Conservation (phyloP, 2,329 filamentous ascomycete genomes). For the Phialophora verrucosa region DNA sequence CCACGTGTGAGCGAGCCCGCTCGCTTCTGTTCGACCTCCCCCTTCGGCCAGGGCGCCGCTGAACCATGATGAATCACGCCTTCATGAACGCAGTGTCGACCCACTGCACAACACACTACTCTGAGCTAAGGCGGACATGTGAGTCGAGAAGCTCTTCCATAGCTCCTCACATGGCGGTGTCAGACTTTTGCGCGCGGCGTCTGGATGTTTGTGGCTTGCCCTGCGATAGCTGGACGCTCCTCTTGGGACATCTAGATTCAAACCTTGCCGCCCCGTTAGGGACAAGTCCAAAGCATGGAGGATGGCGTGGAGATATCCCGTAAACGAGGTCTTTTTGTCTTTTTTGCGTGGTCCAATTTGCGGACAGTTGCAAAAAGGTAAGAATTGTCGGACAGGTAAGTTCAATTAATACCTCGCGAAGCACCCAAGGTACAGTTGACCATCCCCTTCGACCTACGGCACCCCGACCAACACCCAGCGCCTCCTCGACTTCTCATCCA, state of each 20-base stretch:
- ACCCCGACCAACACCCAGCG: background rate
- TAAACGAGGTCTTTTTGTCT: slow-evolving; percentile 2
- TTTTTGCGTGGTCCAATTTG: background rate
- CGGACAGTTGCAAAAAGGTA: background rate
- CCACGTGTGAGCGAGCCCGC: slow-evolving; percentile 7
- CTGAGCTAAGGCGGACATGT: background rate
- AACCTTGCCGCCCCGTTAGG: slow-evolving; percentile 14
- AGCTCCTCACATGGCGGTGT: slow-evolving; percentile 2
- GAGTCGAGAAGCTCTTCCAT: background rate
- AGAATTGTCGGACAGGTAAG: slow-evolving; percentile 10
- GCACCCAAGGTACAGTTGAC: background rate
- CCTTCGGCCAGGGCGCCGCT: background rate
- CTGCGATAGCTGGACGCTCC: background rate
- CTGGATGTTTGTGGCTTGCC: slow-evolving; percentile 17
- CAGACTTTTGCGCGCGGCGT: background rate
- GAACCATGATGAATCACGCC: background rate
- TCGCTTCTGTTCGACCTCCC: background rate
- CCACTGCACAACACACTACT: background rate
- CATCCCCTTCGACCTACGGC: background rate
- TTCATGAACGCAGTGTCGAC: background rate
- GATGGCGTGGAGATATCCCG: slow-evolving; percentile 11
- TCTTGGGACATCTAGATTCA: slow-evolving; percentile 11
- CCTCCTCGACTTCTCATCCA: background rate
- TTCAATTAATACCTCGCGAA: background rate
- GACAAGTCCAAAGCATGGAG: background rate